Base-by-base conservation (phyloP, 176 grass and related monocot species). In the Oryza punctata region DNA sequence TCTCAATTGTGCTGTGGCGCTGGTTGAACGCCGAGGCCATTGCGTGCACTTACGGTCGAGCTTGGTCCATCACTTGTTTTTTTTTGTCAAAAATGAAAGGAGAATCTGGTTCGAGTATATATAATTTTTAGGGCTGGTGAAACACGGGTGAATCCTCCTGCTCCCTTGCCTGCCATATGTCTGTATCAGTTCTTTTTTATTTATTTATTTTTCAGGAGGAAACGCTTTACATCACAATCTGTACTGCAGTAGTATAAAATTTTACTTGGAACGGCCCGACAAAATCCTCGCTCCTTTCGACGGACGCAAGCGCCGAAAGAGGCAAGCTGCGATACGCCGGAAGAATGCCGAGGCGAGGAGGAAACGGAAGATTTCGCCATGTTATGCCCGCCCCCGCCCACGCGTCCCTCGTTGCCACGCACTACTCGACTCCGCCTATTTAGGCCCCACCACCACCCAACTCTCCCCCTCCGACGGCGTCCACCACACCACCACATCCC, bases 401-500 rank as follows among this genome's bases (percentile, higher is more conserved):
- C 63, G 78, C 75, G 74, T 70, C 65, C 38, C 73, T 25, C 5
- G 19, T 45, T 33, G 76, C 19, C 69, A 73, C 69, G 69, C 81
- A 23, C 81, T 12, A 68, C 30, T 1, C 41, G 3, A 13, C 63
- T 3, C 82, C 63, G n/a, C 12, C 45, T 86, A 82, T 86, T 82
- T 86, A 86, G 78, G 26, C 19, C 69, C 69, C 85, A 52, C 44
- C 61, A 6, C 60, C 25, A 15, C 69, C 77, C 11, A 68, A 35
- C 84, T 19, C 43, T 33, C 24, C 80, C 80, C 64, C 11, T 12
- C 76, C 79, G 6, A 26, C 67, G 37, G 37, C 37, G 33, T 7
- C 33, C 37, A 38, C 37, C 37, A 38, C 83, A 1, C 35, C 87
- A 15, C 64, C 45, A 12, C 33, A 12, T 30, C 45, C 78, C 28